Base-by-base conservation (phyloP, 192 early-diverging fungal genomes). In the Coemansia aciculifera region DNA sequence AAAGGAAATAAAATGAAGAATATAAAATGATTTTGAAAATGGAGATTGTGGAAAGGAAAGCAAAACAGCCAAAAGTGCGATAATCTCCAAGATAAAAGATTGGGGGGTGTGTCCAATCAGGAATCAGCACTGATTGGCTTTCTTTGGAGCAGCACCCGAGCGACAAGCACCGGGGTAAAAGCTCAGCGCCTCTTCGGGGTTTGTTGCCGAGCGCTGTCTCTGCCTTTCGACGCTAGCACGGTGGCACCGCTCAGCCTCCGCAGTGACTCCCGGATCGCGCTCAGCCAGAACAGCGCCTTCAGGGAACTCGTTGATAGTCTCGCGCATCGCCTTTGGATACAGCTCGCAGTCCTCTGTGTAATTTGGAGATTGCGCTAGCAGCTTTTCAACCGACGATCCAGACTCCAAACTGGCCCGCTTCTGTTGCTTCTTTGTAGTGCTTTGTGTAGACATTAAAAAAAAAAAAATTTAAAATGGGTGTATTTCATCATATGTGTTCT, bases 271-370 rank as follows among this genome's bases (percentile, higher is more conserved):
- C 1, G 79, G 79, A 24, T 82, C 79, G 40, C 74, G 71, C 19
- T 27, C 39, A 21, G 23, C n/a, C 21, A 59, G 52, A 9, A 83
- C 64, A 4, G 66, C 77, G 1, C 73, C 73, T 17, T 72, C 67
- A 0, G 69, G 51, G 11, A 64, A 46, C 66, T 72, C 72, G 48
- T 83, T 83, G 57, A 73, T 56, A 1, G 67, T 65, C 46, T 83
- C 81, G 13, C 81, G 76, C 76, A 83, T 57, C 1, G 69, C 76
- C 27, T 66, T 65, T 9, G 81, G 81, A 40, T 83, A 78, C 67
- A 83, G 54, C 56, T 83, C 81, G 49, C 81, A 83, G 60, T 38
- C 29, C 31, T 62, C 57, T 0, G 56, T 69, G 59, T 72, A 80
- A 56, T 13, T 68, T 13, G 78, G 66, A 32, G 69, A 72, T 34